These are phyloP conservation scores for Tillandsia fasciculata DNA, from an alignment of 176 grass and related monocot species.

Conservation along the genomic window DNA sequence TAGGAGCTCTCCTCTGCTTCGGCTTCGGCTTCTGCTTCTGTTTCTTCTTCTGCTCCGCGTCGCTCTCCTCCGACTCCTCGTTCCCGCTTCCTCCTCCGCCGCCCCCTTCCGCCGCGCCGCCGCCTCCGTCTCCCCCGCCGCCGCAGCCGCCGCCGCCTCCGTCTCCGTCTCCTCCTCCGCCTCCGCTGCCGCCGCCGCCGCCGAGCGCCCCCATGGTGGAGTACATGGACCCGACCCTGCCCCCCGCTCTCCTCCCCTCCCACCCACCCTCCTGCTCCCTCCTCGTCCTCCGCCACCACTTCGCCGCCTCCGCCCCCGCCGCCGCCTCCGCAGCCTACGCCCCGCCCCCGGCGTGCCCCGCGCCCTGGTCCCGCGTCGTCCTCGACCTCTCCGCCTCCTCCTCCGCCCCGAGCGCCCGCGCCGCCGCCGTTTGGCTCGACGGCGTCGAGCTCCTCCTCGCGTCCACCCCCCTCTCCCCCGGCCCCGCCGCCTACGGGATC, in stretches of 20 bases:
- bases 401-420: conserved; percentile 49
- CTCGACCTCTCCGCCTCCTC: conserved; percentile 59
- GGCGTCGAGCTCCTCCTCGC: conserved; percentile 67
- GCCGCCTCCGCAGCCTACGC: conserved; percentile 40
- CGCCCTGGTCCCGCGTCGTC: conserved; percentile 41
- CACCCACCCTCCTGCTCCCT: conserved; percentile 31
- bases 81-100: background rate
- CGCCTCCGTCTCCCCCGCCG: background rate
- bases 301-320: conserved; percentile 42
- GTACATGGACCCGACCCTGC: conserved; percentile 1
- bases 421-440: conserved; percentile 67
- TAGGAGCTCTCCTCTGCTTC: too few species aligned
- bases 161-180: background rate
- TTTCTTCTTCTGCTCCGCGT: too few species aligned
- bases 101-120: background rate
- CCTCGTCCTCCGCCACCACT: conserved; percentile 53
- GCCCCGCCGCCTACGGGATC: conserved; percentile 37
- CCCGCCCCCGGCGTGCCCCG: conserved; percentile 24
- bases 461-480: conserved; percentile 59
- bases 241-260: background rate
- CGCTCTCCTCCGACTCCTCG: too few species aligned
- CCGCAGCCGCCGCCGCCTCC: background rate
- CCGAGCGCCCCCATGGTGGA: background rate
- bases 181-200: background rate
- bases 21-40: too few species aligned